phyloP scores from a whole-genome alignment of 2,329 filamentous ascomycete species.

The Cladosporium sp. region DNA sequence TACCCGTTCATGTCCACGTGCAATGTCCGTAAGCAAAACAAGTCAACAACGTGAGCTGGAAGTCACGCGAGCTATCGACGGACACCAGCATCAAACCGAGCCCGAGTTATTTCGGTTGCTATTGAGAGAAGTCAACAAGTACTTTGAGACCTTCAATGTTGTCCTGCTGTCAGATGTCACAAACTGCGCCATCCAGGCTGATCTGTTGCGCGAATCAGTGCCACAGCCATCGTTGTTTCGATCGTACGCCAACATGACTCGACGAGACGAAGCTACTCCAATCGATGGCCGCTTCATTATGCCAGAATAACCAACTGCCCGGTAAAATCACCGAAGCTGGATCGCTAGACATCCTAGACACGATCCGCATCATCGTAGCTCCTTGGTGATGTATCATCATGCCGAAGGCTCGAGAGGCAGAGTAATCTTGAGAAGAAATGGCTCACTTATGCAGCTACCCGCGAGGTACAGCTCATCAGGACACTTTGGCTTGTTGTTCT shows the following conservation, averaged over 20 bases:
- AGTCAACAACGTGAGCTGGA: not conserved
- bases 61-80: not conserved
- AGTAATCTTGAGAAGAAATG: not conserved
- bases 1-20: not conserved
- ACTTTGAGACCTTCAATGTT: not conserved
- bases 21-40: not conserved
- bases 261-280: slow-evolving; percentile 1
- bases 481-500: not conserved
- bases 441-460: slow-evolving; percentile 11
- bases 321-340: slow-evolving; percentile 8
- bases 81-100: not conserved
- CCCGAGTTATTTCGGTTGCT: not conserved
- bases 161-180: slow-evolving; percentile 16
- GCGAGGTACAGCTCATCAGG: not conserved
- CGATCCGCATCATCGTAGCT: not conserved
- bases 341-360: not conserved
- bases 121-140: not conserved
- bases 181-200: not conserved
- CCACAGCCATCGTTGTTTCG: slow-evolving; percentile 3
- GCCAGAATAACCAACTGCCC: slow-evolving; percentile 3
- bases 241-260: not conserved
- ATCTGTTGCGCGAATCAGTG: slow-evolving; percentile 7
- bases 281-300: slow-evolving; percentile 5
- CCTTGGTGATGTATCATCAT: not conserved
- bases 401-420: not conserved